These are phyloP conservation scores for Mycogone perniciosa DNA, from an alignment of 2,329 filamentous ascomycete species.

Conservation along the genomic window DNA sequence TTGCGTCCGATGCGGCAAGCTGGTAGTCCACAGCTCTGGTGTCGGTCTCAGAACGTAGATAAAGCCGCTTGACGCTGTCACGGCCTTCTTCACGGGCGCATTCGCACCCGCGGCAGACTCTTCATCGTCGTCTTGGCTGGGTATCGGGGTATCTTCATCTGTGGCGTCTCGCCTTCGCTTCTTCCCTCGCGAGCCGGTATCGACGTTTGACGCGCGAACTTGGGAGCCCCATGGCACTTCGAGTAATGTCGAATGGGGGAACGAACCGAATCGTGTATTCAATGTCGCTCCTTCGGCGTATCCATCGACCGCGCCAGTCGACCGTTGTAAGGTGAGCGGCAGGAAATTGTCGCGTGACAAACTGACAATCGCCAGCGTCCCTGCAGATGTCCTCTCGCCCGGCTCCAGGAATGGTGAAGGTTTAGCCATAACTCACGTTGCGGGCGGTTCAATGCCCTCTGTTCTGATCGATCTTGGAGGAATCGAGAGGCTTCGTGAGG, in stretches of 20 bases:
- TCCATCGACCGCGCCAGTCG: conserved; percentile 58
- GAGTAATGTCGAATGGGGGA: conserved; percentile 72
- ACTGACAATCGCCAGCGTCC: conserved; percentile 75
- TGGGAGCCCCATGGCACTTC: conserved; percentile 85
- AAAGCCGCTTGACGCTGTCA: conserved; percentile 60
- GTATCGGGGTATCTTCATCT: conserved; percentile 37
- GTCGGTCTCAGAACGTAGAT: conserved; percentile 73
- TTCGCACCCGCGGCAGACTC: conserved; percentile 26
- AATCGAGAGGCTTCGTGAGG: background rate
- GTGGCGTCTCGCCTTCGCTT: conserved; percentile 50
- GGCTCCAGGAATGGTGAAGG: conserved; percentile 75
- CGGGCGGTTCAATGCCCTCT: background rate
- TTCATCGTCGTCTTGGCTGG: conserved; percentile 29
- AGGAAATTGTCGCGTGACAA: conserved; percentile 81
- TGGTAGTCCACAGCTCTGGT: conserved; percentile 75
- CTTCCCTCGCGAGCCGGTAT: conserved; percentile 82
- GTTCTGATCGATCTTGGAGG: background rate
- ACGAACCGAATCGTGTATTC: conserved; percentile 92
- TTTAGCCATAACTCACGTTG: conserved; percentile 26
- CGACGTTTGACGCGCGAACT: conserved; percentile 79
- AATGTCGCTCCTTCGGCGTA: conserved; percentile 72
- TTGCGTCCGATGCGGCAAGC: conserved; percentile 74
- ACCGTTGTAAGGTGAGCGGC: conserved; percentile 62
- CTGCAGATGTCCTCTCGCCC: conserved; percentile 52
- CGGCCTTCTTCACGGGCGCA: conserved; percentile 38